Percentiles rank a stretch among this genome's conserved stretches.
Evolutionary conservation across 208 protist species (phyloP).

Genomic region (Wallacemonas sp.): DNA sequence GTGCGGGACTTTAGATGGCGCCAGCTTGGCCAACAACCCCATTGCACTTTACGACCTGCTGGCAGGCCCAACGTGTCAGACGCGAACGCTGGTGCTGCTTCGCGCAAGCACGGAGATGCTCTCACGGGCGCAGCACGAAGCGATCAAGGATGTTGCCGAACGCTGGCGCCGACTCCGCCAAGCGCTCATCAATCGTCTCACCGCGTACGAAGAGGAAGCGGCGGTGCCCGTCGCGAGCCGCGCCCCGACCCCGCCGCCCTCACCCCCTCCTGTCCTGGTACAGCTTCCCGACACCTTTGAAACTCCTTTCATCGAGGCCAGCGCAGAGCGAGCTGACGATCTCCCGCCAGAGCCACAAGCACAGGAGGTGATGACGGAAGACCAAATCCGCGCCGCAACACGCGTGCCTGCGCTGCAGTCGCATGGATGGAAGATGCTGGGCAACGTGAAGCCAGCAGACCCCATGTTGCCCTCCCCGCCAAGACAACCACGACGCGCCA

Average conservation of each 20-base stretch:
- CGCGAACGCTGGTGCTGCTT: slow-evolving; percentile 49
- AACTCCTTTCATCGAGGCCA: slow-evolving; percentile 39
- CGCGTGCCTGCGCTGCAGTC: slow-evolving; percentile 18
- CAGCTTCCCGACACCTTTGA: slow-evolving; percentile 39
- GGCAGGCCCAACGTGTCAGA: slow-evolving; percentile 51
- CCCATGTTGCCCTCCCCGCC: neutral
- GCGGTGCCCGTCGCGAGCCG: slow-evolving; percentile 10
- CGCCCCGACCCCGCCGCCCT: neutral
- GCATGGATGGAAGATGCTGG: neutral
- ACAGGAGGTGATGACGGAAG: slow-evolving; percentile 16
- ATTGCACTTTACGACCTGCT: slow-evolving; percentile 40
- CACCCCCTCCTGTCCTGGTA: slow-evolving; percentile 7
- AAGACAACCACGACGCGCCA: neutral
- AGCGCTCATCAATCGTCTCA: slow-evolving; percentile 30
- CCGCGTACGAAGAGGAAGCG: slow-evolving; percentile 35
- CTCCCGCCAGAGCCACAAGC: slow-evolving; percentile 5
- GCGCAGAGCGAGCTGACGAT: slow-evolving; percentile 8
- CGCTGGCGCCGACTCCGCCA: slow-evolving; percentile 50
- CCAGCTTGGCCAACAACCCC: slow-evolving; percentile 44
- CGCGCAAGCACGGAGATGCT: slow-evolving; percentile 39
- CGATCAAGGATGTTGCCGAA: slow-evolving; percentile 42
- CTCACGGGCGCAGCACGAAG: slow-evolving; percentile 28
- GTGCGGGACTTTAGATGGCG: slow-evolving; percentile 18
- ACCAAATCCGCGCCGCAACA: slow-evolving; percentile 14
- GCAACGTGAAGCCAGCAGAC: neutral